Evolutionary conservation across 768 basidiomycete genomes (phyloP).

Genomic region (Suillus decipiens): DNA sequence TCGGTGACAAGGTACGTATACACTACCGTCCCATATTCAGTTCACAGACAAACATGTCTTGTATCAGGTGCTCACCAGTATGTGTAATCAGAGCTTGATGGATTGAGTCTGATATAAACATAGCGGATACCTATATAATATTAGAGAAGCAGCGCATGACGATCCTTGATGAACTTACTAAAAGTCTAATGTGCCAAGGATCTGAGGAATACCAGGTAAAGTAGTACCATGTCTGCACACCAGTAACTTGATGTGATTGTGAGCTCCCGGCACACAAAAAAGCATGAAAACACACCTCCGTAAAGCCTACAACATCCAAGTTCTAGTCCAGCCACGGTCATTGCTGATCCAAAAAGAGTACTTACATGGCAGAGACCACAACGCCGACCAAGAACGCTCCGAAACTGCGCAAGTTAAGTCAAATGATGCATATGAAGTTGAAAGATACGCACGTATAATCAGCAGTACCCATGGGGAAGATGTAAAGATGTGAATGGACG

Average conservation of each 20-base stretch:
- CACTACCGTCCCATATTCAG: slow-evolving; percentile 28
- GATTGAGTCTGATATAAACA: slow-evolving; percentile 50
- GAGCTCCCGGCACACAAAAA: not conserved
- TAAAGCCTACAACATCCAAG: slow-evolving; percentile 37
- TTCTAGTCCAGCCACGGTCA: not conserved
- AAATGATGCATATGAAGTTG: not conserved
- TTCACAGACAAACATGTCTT: not conserved
- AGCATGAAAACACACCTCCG: slow-evolving; percentile 36
- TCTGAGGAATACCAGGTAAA: slow-evolving; percentile 46
- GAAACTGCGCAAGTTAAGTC: slow-evolving; percentile 30
- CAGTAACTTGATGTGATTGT: slow-evolving; percentile 39
- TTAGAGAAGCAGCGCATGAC: not conserved
- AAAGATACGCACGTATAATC: slow-evolving; percentile 31
- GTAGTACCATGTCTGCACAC: slow-evolving; percentile 53
- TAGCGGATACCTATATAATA: slow-evolving; percentile 43
- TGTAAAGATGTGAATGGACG: not conserved
- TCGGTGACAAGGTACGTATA: slow-evolving; percentile 44
- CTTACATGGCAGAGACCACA: slow-evolving; percentile 46
- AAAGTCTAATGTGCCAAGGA: slow-evolving; percentile 41
- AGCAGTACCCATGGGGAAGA: slow-evolving; percentile 13
- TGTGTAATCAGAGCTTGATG: slow-evolving; percentile 55
- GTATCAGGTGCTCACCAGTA: slow-evolving; percentile 35
- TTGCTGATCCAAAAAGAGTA: slow-evolving; percentile 10
- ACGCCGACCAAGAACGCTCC: slow-evolving; percentile 51
- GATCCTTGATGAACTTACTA: slow-evolving; percentile 32